Base-by-base conservation (phyloP, 83 land plant genomes). In the Picea abies region DNA sequence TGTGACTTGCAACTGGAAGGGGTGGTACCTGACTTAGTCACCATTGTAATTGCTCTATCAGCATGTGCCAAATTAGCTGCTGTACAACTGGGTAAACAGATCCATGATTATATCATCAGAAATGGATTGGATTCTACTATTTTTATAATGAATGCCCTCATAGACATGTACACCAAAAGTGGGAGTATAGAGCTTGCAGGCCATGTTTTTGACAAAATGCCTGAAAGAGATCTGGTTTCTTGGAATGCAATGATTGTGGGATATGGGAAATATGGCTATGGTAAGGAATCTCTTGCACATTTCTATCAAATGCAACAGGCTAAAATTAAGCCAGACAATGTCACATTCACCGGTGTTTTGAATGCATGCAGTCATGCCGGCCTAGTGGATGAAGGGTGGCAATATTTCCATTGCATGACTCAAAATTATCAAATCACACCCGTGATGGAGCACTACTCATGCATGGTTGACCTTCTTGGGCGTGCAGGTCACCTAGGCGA, bases 1-100 rank as follows among this genome's bases (percentile, higher is more conserved):
- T 49, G 82, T 37, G 81, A 77, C 14, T 89, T 91, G 93, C 89
- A 84, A 67, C 6, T 72, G 3, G 87, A 83, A 41, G 52, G 83
- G 20, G 76, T 91, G 29, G 41, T 84, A 41, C 89, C 89, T 10
- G 87, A 91, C 81, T 85, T 81, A 39, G 26, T 89, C 35, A 67
- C 93, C 17, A 56, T 91, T 84, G 32, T 84, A 32, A 82, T 87
- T 15, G 84, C 37, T 12, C 83, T 91, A 22, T 83, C 89, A 0
- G 93, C 93, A 39, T 89, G 91, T 78, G 60, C 84, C 12, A 35
- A 44, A 39, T 52, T 83, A 60, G 60, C 7, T 56, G 44, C 39
- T 35, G 10, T 78, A 19, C 65, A 62, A 17, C 56, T 29, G n/a
- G 84, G 82, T 25, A 83, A 23, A 52, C 64, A 76, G 4, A 66